These are phyloP conservation scores for Talaromyces sp. DNA, from an alignment of 2,329 filamentous ascomycete genomes.

Conservation along the genomic window DNA sequence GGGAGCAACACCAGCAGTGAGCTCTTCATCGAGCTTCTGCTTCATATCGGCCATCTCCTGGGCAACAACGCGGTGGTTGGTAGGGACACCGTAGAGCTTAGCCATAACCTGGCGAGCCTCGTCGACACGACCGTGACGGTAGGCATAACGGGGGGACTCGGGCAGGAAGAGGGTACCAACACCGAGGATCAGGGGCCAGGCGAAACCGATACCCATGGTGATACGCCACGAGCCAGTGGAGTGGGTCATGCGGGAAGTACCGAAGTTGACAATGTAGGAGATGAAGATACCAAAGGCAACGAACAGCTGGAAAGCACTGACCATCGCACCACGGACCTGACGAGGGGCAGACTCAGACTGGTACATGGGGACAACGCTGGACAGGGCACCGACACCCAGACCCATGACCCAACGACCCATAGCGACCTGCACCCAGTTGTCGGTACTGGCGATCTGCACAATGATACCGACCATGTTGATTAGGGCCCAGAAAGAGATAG, in stretches of 20 bases:
- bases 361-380: slow-evolving; percentile 52
- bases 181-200: slow-evolving; percentile 59
- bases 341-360: slow-evolving; percentile 51
- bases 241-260: slow-evolving; percentile 41
- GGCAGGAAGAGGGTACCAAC: slow-evolving; percentile 59
- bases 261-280: slow-evolving; percentile 53
- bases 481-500: slow-evolving; percentile 49
- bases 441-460: slow-evolving; percentile 47
- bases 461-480: slow-evolving; percentile 51
- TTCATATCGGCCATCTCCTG: slow-evolving; percentile 62
- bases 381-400: slow-evolving; percentile 52
- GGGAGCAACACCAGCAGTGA: slow-evolving; percentile 41
- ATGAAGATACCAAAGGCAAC: slow-evolving; percentile 55
- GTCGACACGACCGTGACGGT: slow-evolving; percentile 56
- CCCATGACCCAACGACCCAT: slow-evolving; percentile 52
- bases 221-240: slow-evolving; percentile 53
- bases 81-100: slow-evolving; percentile 58
- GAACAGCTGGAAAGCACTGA: slow-evolving; percentile 54
- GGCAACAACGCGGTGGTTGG: slow-evolving; percentile 58
- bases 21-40: slow-evolving; percentile 60
- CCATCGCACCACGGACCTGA: slow-evolving; percentile 52
- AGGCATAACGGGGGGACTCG: slow-evolving; percentile 62
- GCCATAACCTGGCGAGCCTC: slow-evolving; percentile 57
- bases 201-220: slow-evolving; percentile 61
- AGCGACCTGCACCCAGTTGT: slow-evolving; percentile 49